Base-by-base conservation (phyloP, 1,284 basidiomycete species). In the Exsudoporus floridanus region DNA sequence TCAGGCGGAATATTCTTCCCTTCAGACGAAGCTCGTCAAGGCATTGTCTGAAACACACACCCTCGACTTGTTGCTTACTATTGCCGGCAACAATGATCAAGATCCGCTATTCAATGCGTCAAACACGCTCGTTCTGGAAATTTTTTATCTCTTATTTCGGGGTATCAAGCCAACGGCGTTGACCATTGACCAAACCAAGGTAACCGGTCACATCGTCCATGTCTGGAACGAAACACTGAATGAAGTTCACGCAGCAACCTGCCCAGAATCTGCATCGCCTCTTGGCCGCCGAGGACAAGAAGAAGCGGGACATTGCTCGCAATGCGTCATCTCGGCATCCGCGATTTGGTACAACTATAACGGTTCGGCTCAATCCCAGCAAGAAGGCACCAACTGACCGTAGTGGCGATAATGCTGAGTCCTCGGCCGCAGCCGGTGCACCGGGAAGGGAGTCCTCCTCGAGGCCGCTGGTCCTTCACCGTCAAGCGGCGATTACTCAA, bases 261-360 rank as follows among this genome's bases (percentile, higher is more conserved):
- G 77, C 81, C 5, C 77, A 82, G 49, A 84, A 81, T 38, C 74
- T 94, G 1, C 80, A 84, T 14, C 78, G 80, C 37, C 80, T 95
- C 46, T 80, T 97, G 5, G 84, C 82, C 6, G 74, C 78, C 35
- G 93, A 96, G 71, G 81, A 82, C 56, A 78, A 79, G 50, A 73
- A 76, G 34, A 84, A 83, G 57, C 77, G 79, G 31, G 74, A 84
- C 51, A 66, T 81, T 13, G 74, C 81, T 0, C 80, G 84, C 34
- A 80, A 80, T 46, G 78, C 84, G 2, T 78, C 84, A n/a, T 89
- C 92, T 16, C 82, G 94, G 27, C 94, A 98, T 71, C 92, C 92
- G 23, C 83, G 94, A 35, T 98, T 98, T 70, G 94, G 94, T 0
- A 97, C 94, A 0, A 96, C 94, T 3, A 86, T 97, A 56, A 74